Evolutionary conservation across 2,329 filamentous ascomycete species (phyloP).

Genomic region (Grosmannia serpens): DNA sequence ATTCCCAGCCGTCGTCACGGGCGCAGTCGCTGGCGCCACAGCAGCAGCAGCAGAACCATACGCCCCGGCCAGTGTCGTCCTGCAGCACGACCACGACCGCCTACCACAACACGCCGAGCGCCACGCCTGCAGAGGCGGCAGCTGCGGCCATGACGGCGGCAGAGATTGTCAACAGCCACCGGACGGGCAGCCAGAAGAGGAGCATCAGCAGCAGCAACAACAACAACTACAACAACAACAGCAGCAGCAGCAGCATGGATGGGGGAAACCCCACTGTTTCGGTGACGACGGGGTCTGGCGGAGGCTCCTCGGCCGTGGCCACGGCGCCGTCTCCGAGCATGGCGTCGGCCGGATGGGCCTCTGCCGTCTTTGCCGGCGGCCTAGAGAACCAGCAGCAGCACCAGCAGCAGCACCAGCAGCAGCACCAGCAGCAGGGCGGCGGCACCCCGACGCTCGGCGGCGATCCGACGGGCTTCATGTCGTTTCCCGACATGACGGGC

Average conservation of each 20-base stretch:
- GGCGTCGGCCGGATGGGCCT: background rate
- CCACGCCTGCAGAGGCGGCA: slow-evolving; percentile 11
- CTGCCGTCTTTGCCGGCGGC: background rate
- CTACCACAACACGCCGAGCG: slow-evolving; percentile 10
- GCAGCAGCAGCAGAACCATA: background rate
- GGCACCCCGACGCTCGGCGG: background rate
- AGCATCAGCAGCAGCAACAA: slow-evolving; percentile 17
- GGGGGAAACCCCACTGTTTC: background rate
- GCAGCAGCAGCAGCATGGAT: background rate
- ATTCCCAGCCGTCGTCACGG: background rate
- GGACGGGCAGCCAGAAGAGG: background rate
- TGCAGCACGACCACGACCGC: slow-evolving; percentile 6
- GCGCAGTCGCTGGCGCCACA: slow-evolving; percentile 1
- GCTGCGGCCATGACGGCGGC: slow-evolving; percentile 11
- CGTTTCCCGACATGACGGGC: slow-evolving; percentile 34
- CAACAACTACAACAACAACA: slow-evolving; percentile 9
- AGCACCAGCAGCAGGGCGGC: background rate
- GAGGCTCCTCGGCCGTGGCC: background rate
- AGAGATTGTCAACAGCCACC: slow-evolving; percentile 14
- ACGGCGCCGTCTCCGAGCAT: background rate
- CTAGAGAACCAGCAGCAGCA: slow-evolving; percentile 14
- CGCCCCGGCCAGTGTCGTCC: slow-evolving; percentile 9
- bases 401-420: too few species aligned
- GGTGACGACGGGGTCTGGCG: background rate
- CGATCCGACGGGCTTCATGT: slow-evolving; percentile 11